Evolutionary conservation across 768 basidiomycete genomes (phyloP).

Genomic region (Lanmaoa rubissima): DNA sequence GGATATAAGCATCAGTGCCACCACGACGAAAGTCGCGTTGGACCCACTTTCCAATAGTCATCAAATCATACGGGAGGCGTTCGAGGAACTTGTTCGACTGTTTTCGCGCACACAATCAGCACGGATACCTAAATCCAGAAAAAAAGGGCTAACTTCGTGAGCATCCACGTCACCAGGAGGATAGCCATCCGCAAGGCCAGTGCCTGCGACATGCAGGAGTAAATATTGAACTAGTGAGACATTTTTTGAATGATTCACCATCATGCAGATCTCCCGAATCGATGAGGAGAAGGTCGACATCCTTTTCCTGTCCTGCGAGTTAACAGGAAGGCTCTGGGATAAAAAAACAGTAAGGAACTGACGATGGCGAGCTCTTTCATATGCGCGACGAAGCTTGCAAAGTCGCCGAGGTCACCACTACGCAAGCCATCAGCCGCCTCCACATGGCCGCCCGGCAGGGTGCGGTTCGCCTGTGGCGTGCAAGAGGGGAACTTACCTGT

Average conservation of each 20-base stretch:
- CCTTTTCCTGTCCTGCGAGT: conserved; percentile 44
- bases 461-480: neutral
- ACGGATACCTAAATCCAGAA: neutral
- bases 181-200: conserved; percentile 75
- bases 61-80: conserved; percentile 74
- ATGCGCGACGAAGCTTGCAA: conserved; percentile 80
- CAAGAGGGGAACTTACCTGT: conserved; percentile 42
- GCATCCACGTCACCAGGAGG: conserved; percentile 65
- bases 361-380: conserved; percentile 76
- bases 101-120: neutral
- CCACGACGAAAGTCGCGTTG: neutral
- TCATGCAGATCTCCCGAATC: conserved; percentile 82
- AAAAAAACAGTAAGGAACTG: conserved; percentile 4
- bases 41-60: conserved; percentile 83
- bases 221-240: neutral
- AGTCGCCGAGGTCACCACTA: conserved; percentile 73
- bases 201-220: conserved; percentile 43
- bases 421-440: neutral
- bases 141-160: conserved; percentile 52
- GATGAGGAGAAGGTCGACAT: conserved; percentile 80
- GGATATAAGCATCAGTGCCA: neutral
- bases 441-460: neutral
- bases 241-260: conserved; percentile 34
- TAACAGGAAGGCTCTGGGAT: neutral
- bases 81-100: conserved; percentile 76